Evolutionary conservation across 805 yeast species (phyloP).

Genomic region (Wickerhamiella cacticola): DNA sequence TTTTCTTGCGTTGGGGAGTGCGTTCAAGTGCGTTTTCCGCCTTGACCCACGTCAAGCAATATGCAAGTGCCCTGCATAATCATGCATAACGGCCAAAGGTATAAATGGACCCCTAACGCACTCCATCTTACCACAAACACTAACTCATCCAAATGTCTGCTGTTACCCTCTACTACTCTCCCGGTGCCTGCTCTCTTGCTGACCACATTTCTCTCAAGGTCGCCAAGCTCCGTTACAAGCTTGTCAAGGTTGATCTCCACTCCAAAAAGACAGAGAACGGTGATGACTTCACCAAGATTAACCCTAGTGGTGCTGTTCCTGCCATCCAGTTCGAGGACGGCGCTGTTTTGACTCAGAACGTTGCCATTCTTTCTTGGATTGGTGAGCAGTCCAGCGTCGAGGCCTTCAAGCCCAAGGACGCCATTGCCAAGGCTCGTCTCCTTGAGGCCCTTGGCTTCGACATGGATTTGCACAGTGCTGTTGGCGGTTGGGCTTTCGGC

Average conservation of each 20-base stretch:
- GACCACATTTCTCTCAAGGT: slow-evolving; percentile 13
- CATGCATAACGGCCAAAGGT: not conserved
- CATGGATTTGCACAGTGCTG: slow-evolving; percentile 10
- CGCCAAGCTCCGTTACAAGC: slow-evolving; percentile 9
- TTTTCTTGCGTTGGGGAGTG: too few species aligned
- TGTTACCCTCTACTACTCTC: slow-evolving; percentile 1
- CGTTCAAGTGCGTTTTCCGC: too few species aligned
- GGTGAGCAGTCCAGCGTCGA: slow-evolving; percentile 8
- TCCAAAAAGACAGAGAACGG: slow-evolving; percentile 1
- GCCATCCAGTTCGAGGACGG: slow-evolving; percentile 15
- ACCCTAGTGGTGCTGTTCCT: slow-evolving; percentile 17
- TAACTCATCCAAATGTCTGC: not conserved
- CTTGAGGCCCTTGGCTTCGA: slow-evolving; percentile 7
- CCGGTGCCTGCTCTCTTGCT: slow-evolving; percentile 9
- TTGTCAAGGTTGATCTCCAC: slow-evolving; percentile 8
- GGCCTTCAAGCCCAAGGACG: slow-evolving; percentile 3
- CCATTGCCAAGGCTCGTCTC: slow-evolving; percentile 9
- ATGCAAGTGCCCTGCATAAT: not conserved
- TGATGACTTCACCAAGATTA: slow-evolving; percentile 13
- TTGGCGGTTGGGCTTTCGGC: not conserved
- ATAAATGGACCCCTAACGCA: not conserved
- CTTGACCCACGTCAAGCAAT: too few species aligned
- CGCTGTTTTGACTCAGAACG: slow-evolving; percentile 13
- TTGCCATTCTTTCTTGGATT: slow-evolving; percentile 12
- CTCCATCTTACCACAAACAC: not conserved